Conservation (phyloP, 23 red algal genomes). For the Chondrus crispus region DNA sequence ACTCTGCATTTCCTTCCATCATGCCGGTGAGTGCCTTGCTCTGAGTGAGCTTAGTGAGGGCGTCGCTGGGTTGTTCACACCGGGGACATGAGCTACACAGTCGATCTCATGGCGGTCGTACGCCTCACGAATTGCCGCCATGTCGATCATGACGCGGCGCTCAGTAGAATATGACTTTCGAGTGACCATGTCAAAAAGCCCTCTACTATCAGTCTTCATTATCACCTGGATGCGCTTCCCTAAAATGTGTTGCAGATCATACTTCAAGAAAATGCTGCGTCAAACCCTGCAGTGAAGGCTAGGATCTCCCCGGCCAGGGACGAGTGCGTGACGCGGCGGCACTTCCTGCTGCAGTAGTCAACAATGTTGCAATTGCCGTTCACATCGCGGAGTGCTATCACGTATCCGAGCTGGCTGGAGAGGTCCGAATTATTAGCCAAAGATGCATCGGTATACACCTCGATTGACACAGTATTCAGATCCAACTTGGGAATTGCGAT, state of each 20-base stretch:
- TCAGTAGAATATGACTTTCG: not conserved
- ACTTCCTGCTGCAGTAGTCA: not conserved
- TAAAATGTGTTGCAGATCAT: not conserved
- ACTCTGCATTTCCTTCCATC: too few relatives aligned
- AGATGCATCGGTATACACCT: not conserved
- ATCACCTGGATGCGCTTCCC: not conserved
- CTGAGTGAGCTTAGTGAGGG: too few relatives aligned
- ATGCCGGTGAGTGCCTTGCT: too few relatives aligned
- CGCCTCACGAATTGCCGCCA: not conserved
- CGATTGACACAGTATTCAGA: not conserved
- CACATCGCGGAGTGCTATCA: not conserved
- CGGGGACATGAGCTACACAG: too few relatives aligned
- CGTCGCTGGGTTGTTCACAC: too few relatives aligned
- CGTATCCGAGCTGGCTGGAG: not conserved
- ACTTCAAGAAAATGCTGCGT: not conserved
- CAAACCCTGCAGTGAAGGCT: constrained; percentile 1
- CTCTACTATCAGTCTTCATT: not conserved
- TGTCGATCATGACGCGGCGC: not conserved
- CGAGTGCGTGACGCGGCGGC: not conserved
- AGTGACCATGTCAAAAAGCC: not conserved
- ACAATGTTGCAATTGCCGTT: not conserved
- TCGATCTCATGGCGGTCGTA: not conserved
- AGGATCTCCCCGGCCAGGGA: not conserved
- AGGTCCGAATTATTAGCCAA: constrained; percentile 10
- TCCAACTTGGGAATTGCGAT: not conserved